These are phyloP conservation scores for Pyronema omphalodes DNA, from an alignment of 495 filamentous ascomycete genomes.

Conservation along the genomic window DNA sequence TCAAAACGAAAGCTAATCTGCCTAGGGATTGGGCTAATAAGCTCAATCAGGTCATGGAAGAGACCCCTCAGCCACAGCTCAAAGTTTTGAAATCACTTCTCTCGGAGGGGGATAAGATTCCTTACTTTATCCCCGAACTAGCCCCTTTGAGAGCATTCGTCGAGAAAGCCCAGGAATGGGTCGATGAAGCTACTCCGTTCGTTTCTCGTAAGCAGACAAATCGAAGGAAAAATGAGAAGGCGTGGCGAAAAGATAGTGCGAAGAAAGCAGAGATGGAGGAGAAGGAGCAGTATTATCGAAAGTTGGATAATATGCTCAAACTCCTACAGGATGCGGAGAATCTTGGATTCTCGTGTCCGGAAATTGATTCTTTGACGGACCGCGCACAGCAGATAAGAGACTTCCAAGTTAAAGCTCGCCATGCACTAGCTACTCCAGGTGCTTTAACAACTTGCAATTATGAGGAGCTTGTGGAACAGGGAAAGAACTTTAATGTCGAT, in stretches of 20 bases:
- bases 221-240: slow-evolving; percentile 89
- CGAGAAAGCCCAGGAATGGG: slow-evolving; percentile 91
- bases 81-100: slow-evolving; percentile 72
- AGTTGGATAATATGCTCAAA: slow-evolving; percentile 72
- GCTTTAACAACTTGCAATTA: slow-evolving; percentile 50
- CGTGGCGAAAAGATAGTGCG: slow-evolving; percentile 52
- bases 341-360: slow-evolving; percentile 84
- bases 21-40: slow-evolving; percentile 87
- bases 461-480: slow-evolving; percentile 72
- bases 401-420: slow-evolving; percentile 63
- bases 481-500: slow-evolving; percentile 81
- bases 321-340: slow-evolving; percentile 70
- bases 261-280: slow-evolving; percentile 71
- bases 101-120: slow-evolving; percentile 91
- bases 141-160: slow-evolving; percentile 72
- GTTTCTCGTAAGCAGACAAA: slow-evolving; percentile 97
- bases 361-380: slow-evolving; percentile 74
- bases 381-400: slow-evolving; percentile 70
- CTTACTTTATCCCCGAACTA: slow-evolving; percentile 74
- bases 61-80: slow-evolving; percentile 64
- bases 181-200: slow-evolving; percentile 92
- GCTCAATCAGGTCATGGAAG: slow-evolving; percentile 62
- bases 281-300: slow-evolving; percentile 70
- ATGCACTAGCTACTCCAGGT: slow-evolving; percentile 43
- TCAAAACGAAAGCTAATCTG: slow-evolving; percentile 66